These are phyloP conservation scores for Cladorrhinum sp. DNA, from an alignment of 2,329 filamentous ascomycete genomes.

Conservation along the genomic window DNA sequence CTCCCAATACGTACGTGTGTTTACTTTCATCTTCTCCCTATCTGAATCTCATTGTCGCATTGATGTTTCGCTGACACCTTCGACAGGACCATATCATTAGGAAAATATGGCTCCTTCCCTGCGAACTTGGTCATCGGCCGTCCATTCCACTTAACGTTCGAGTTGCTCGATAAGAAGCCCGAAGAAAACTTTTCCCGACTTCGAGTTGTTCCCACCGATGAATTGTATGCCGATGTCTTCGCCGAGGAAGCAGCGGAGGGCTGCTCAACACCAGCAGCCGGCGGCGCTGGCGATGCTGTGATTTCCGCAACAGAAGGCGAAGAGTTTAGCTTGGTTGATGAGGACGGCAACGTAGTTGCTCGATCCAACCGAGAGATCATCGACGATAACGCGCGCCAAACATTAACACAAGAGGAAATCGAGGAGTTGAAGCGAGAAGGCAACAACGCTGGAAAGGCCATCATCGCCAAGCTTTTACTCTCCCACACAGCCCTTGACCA, in stretches of 20 bases:
- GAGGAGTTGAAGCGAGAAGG: constrained; percentile 72
- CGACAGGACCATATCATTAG: constrained; percentile 74
- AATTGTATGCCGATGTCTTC: constrained; percentile 80
- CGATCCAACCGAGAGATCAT: constrained; percentile 59
- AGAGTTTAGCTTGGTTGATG: constrained; percentile 46
- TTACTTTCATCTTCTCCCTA: not conserved
- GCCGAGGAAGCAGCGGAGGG: constrained; percentile 35
- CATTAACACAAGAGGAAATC: constrained; percentile 70
- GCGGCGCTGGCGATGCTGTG: constrained; percentile 40
- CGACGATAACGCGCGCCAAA: constrained; percentile 67
- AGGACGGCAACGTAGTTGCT: constrained; percentile 48
- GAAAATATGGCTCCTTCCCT: constrained; percentile 89
- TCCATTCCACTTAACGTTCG: constrained; percentile 88
- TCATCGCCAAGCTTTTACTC: constrained; percentile 88
- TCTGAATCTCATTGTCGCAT: constrained; percentile 16
- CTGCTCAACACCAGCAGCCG: constrained; percentile 36
- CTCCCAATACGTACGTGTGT: constrained; percentile 56
- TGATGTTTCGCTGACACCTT: constrained; percentile 9
- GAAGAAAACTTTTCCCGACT: constrained; percentile 65
- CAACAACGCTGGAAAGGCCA: constrained; percentile 75
- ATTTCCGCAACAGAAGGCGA: constrained; percentile 39
- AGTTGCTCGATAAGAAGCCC: constrained; percentile 70
- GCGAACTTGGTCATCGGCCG: constrained; percentile 87
- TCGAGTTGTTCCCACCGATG: constrained; percentile 73
- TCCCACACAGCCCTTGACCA: constrained; percentile 88